Evolutionary conservation across 352 stramenopile species (phyloP).

Genomic region (Elongisporangium senticosum): DNA sequence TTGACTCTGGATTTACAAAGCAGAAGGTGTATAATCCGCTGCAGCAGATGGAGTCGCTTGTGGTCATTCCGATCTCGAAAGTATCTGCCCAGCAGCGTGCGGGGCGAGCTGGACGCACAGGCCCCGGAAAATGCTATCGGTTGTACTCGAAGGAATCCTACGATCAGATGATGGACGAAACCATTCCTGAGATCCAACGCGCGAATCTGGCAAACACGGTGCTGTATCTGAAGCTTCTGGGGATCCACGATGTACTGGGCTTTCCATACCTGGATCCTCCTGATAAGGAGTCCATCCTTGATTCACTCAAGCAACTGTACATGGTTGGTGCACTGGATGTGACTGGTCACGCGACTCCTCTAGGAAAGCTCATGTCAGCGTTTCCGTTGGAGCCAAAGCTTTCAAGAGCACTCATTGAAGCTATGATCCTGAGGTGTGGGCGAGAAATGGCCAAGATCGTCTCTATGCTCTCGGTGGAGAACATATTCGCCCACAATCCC

Average conservation of each 20-base stretch:
- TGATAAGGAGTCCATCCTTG: slow-evolving; percentile 57
- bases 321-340: slow-evolving; percentile 56
- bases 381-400: slow-evolving; percentile 82
- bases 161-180: slow-evolving; percentile 95
- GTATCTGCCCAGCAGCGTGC: slow-evolving; percentile 91
- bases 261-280: slow-evolving; percentile 72
- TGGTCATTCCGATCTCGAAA: slow-evolving; percentile 95
- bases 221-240: slow-evolving; percentile 82
- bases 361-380: slow-evolving; percentile 75
- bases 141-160: slow-evolving; percentile 98
- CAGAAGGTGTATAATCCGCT: slow-evolving; percentile 91
- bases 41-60: slow-evolving; percentile 73
- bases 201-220: slow-evolving; percentile 93
- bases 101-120: slow-evolving; percentile 94
- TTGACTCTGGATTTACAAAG: slow-evolving; percentile 81
- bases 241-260: slow-evolving; percentile 61
- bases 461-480: slow-evolving; percentile 83
- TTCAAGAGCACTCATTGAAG: slow-evolving; percentile 57
- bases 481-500: slow-evolving; percentile 46
- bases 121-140: slow-evolving; percentile 97
- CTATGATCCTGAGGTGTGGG: slow-evolving; percentile 45
- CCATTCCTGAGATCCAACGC: slow-evolving; percentile 97
- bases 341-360: slow-evolving; percentile 39
- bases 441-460: slow-evolving; percentile 66
- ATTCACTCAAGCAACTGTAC: slow-evolving; percentile 74